Evolutionary conservation across 495 filamentous ascomycete genomes (phyloP).

Genomic region (Alectoria sarmentosa): DNA sequence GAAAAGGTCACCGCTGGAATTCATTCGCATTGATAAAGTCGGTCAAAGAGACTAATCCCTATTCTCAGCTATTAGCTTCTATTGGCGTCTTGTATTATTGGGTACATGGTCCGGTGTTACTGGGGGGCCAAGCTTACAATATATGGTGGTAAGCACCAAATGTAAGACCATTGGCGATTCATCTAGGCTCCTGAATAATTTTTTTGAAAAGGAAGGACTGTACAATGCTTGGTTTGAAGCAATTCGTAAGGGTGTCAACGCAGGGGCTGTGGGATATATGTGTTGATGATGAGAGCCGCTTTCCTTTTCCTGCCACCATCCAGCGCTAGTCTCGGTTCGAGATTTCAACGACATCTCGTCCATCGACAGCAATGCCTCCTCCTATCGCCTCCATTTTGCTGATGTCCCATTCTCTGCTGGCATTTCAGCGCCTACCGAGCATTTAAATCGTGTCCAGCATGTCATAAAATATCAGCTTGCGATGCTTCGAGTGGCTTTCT

Average conservation of each 20-base stretch:
- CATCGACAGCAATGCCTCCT: slow-evolving; percentile 2
- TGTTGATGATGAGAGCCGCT: slow-evolving; percentile 6
- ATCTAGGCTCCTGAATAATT: neutral
- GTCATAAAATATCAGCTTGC: neutral
- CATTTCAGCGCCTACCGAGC: neutral
- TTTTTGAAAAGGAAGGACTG: neutral
- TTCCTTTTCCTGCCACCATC: slow-evolving; percentile 22
- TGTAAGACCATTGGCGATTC: neutral
- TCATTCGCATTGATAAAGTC: neutral
- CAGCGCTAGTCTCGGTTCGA: slow-evolving; percentile 22
- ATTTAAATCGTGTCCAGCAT: too few relatives aligned
- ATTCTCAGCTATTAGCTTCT: slow-evolving; percentile 7
- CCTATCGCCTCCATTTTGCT: neutral
- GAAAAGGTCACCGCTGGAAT: slow-evolving; percentile 6
- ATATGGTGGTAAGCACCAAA: neutral
- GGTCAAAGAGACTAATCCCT: slow-evolving; percentile 3
- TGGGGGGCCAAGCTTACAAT: slow-evolving; percentile 11
- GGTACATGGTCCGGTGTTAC: slow-evolving; percentile 4
- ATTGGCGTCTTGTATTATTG: neutral
- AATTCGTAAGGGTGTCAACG: neutral
- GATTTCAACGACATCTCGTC: slow-evolving; percentile 22
- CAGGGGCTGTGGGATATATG: slow-evolving; percentile 6
- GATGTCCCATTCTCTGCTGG: neutral
- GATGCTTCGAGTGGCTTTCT: neutral
- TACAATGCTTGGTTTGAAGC: neutral